Conservation (phyloP, 495 filamentous ascomycete species). For the Lichenothelia convexa region DNA sequence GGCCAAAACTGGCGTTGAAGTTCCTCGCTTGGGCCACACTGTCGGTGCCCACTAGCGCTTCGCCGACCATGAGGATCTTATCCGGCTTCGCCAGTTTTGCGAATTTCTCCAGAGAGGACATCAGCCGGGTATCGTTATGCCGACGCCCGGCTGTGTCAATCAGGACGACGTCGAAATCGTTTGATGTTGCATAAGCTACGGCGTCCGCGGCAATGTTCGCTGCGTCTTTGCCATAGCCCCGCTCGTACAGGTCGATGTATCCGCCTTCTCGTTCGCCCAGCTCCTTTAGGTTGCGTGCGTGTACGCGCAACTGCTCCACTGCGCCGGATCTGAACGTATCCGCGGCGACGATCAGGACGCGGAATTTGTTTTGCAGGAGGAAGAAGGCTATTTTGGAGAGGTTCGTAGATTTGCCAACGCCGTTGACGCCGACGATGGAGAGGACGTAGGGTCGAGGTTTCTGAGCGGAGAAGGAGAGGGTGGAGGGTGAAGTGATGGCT, state of each 20-base stretch:
- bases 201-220: constrained; percentile 91
- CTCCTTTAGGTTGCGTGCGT: constrained; percentile 78
- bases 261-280: constrained; percentile 66
- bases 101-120: constrained; percentile 92
- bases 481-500: constrained; percentile 44
- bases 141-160: constrained; percentile 91
- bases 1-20: constrained; percentile 84
- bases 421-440: constrained; percentile 94
- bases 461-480: constrained; percentile 30
- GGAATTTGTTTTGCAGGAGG: constrained; percentile 87
- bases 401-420: constrained; percentile 94
- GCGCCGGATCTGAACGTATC: constrained; percentile 97
- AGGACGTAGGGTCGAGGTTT: constrained; percentile 77
- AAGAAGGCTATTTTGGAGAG: constrained; percentile 95
- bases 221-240: constrained; percentile 94
- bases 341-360: constrained; percentile 85
- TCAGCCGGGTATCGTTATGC: constrained; percentile 87
- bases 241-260: constrained; percentile 76
- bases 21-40: constrained; percentile 87
- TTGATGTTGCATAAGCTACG: constrained; percentile 52
- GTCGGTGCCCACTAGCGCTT: constrained; percentile 89
- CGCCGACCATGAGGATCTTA: constrained; percentile 98
- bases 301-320: constrained; percentile 89
- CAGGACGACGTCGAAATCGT: constrained; percentile 78
- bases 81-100: constrained; percentile 88